These are phyloP conservation scores for Hypoxylon sp. DNA, from an alignment of 2,329 filamentous ascomycete species.

Conservation along the genomic window DNA sequence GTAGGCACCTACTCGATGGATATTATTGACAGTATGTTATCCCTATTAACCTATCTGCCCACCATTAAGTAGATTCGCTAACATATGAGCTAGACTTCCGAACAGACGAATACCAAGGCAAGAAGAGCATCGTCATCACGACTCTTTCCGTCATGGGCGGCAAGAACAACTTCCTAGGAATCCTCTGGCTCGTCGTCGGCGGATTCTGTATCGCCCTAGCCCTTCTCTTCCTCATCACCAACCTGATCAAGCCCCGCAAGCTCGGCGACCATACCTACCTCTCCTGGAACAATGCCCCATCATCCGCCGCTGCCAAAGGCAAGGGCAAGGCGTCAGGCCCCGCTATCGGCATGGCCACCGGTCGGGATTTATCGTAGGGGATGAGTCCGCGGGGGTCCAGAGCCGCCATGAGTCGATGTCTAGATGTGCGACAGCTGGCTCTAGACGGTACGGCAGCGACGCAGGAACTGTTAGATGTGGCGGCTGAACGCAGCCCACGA, in stretches of 20 bases:
- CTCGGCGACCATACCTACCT: constrained; percentile 97
- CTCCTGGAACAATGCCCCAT: constrained; percentile 83
- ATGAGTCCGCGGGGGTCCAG: constrained; percentile 24
- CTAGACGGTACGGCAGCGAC: constrained; percentile 1
- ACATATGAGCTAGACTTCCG: constrained; percentile 75
- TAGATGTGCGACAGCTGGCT: not conserved
- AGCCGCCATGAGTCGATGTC: not conserved
- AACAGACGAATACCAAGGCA: constrained; percentile 82
- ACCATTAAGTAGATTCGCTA: constrained; percentile 10
- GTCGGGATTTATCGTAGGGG: constrained; percentile 66
- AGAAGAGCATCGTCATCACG: constrained; percentile 89
- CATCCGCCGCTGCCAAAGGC: constrained; percentile 52
- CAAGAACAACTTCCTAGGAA: constrained; percentile 94
- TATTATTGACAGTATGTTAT: constrained; percentile 81
- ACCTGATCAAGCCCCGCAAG: constrained; percentile 95
- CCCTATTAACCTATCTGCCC: constrained; percentile 1
- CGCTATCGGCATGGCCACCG: constrained; percentile 63
- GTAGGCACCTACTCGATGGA: constrained; percentile 81
- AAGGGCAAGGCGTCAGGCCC: constrained; percentile 59
- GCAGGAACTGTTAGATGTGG: not conserved
- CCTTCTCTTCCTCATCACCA: constrained; percentile 87
- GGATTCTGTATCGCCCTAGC: constrained; percentile 93
- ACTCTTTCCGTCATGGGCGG: constrained; percentile 94
- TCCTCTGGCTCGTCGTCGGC: constrained; percentile 94
- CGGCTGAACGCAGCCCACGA: not conserved